These are phyloP conservation scores for Coelastrella sp. DNA, from an alignment of 139 green algal species.

Conservation along the genomic window DNA sequence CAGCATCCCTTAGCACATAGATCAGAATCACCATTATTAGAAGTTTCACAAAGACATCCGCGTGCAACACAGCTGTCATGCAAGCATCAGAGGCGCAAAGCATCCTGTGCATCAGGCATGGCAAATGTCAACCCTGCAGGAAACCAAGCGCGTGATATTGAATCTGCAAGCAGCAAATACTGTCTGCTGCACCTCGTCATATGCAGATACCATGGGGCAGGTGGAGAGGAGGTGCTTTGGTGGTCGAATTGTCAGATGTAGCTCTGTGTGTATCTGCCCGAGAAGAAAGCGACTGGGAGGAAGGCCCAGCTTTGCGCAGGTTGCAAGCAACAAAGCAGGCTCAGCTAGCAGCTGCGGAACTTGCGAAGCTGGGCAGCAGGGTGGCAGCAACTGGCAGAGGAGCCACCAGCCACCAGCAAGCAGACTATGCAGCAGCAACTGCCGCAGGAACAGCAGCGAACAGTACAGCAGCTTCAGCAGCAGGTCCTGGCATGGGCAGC, in stretches of 20 bases:
- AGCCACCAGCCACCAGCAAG: not conserved
- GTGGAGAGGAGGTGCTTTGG: constrained; percentile 60
- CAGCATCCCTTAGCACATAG: too few relatives aligned
- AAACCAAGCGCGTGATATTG: too few relatives aligned
- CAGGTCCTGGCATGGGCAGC: constrained; percentile 38
- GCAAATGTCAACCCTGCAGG: too few relatives aligned
- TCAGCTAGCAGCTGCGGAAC: constrained; percentile 79
- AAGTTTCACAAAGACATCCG: too few relatives aligned
- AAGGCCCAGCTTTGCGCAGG: constrained; percentile 57
- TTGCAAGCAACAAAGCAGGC: constrained; percentile 80
- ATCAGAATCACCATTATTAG: too few relatives aligned
- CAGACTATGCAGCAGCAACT: constrained; percentile 27
- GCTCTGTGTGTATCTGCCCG: constrained; percentile 50
- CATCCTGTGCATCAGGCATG: too few relatives aligned
- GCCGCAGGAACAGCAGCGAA: constrained; percentile 31
- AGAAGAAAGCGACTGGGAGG: constrained; percentile 68
- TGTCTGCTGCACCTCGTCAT: not conserved
- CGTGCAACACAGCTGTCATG: too few relatives aligned
- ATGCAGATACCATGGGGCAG: constrained; percentile 73
- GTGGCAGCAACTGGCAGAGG: constrained; percentile 36
- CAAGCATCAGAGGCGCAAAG: too few relatives aligned
- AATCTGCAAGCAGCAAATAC: too few relatives aligned
- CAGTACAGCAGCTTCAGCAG: constrained; percentile 9
- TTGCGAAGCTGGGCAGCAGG: constrained; percentile 65
- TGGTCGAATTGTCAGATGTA: constrained; percentile 70